These are phyloP conservation scores for Arctium minus DNA, from an alignment of 129 eudicot genomes.

Conservation along the genomic window DNA sequence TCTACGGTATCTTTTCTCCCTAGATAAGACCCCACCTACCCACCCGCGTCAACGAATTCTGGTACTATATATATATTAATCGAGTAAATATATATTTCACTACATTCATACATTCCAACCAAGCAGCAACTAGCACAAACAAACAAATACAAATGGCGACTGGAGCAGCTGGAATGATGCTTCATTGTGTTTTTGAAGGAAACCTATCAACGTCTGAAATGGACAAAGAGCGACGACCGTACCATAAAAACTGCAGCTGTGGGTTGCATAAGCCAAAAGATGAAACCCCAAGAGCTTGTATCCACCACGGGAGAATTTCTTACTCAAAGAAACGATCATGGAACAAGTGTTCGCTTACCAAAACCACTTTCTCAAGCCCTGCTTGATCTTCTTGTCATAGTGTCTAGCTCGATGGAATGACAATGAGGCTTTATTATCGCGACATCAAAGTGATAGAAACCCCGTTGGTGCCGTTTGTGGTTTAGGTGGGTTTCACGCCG, in stretches of 20 bases:
- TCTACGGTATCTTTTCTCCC: too few species aligned
- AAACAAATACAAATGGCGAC: background rate
- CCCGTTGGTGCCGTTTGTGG: too few species aligned
- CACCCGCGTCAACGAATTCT: too few species aligned
- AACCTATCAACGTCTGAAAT: conserved; percentile 23
- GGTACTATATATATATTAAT: too few species aligned
- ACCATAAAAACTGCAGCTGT: conserved; percentile 44
- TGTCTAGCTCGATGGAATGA: background rate
- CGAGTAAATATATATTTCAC: too few species aligned
- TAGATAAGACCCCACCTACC: too few species aligned
- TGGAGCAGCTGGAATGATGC: background rate
- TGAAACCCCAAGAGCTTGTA: conserved; percentile 4
- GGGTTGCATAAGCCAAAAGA: conserved; percentile 31
- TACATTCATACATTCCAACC: too few species aligned
- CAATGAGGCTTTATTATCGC: too few species aligned
- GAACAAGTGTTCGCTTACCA: conserved; percentile 13
- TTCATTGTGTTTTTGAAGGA: background rate
- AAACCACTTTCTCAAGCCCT: conserved; percentile 17
- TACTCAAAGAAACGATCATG: conserved; percentile 14
- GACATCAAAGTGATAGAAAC: too few species aligned
- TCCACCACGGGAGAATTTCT: conserved; percentile 18
- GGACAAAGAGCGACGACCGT: conserved; percentile 39
- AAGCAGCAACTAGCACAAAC: too few species aligned
- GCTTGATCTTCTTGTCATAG: background rate
- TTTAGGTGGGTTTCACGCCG: too few species aligned